Base-by-base conservation (phyloP, 768 basidiomycete genomes). In the Gloeopeniophorella convolvens region DNA sequence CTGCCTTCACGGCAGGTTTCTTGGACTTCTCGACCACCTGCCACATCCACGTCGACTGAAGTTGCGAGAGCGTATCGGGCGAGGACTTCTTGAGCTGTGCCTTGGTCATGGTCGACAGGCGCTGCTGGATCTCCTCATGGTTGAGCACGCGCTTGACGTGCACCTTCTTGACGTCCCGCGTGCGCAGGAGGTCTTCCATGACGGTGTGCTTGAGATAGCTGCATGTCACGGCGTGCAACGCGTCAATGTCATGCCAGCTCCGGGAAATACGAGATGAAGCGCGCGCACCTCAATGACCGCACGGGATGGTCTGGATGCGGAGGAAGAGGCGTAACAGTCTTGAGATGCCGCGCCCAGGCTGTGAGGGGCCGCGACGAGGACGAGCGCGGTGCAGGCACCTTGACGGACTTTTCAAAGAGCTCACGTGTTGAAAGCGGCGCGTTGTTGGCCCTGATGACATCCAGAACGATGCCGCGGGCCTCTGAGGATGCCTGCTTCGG, bases 161-260 rank as follows among this genome's bases (percentile, higher is more conserved):
- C 20, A 75, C 61, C 48, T 74, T 75, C 45, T 72, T 59, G 18
- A 85, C 61, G 33, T 72, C 68, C 18, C 69, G 65, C 12, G 63
- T 60, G 0, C 66, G 70, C 13, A 64, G 67, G 20, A 84, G 67
- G 11, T 72, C 65, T 1, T 72, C 72, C 1, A 85, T 68, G 5
- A 85, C 66, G 12, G 68, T 62, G 16, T 58, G 68, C 62, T 83
- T 84, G 33, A 85, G 63, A 58, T 78, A 82, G 23, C 82, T 83
- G 43, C n/a, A 9, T n/a, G 37, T n/a, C n/a, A n/a, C n/a, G n/a
- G n/a, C n/a, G n/a, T n/a, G n/a, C n/a, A n/a, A n/a, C n/a, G n/a
- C n/a, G n/a, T n/a, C n/a, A n/a, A n/a, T n/a, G n/a, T n/a, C n/a
- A n/a, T n/a, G n/a, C n/a, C n/a, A n/a, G n/a, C n/a, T n/a, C n/a